Evolutionary conservation across 2,329 filamentous ascomycete genomes (phyloP).

Genomic region (Tolypocladium inflatum): DNA sequence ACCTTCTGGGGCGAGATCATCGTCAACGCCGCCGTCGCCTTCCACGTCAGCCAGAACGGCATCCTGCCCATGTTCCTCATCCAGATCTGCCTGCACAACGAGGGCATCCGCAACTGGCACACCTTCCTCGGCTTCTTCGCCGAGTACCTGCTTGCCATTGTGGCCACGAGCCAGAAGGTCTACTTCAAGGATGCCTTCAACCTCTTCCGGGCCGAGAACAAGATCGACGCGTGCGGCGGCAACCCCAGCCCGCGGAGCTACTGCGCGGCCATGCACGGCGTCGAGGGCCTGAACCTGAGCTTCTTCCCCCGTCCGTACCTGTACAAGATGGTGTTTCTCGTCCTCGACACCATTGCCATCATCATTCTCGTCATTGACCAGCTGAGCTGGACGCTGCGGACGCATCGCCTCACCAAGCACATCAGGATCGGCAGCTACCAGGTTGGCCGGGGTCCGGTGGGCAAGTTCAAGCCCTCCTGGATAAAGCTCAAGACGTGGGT

Average conservation of each 20-base stretch:
- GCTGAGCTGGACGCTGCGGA: slow-evolving; percentile 26
- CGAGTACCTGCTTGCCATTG: slow-evolving; percentile 26
- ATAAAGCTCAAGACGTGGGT: slow-evolving; percentile 18
- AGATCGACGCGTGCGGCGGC: slow-evolving; percentile 20
- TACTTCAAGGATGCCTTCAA: slow-evolving; percentile 23
- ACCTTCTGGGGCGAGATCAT: slow-evolving; percentile 29
- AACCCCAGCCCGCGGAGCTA: slow-evolving; percentile 29
- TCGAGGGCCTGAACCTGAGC: slow-evolving; percentile 21
- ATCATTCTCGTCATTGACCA: slow-evolving; percentile 22
- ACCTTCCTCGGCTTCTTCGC: slow-evolving; percentile 29
- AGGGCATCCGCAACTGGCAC: slow-evolving; percentile 30
- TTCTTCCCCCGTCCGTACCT: slow-evolving; percentile 28
- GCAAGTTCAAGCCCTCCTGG: slow-evolving; percentile 17
- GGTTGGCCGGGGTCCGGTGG: slow-evolving; percentile 20
- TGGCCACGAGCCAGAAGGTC: slow-evolving; percentile 26
- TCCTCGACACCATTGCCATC: slow-evolving; percentile 26
- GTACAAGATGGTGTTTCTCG: slow-evolving; percentile 26
- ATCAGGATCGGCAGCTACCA: slow-evolving; percentile 19
- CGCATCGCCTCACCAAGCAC: slow-evolving; percentile 20
- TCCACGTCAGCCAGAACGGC: slow-evolving; percentile 26
- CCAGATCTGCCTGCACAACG: slow-evolving; percentile 27
- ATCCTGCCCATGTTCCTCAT: slow-evolving; percentile 27
- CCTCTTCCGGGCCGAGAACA: slow-evolving; percentile 21
- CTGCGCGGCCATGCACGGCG: slow-evolving; percentile 23
- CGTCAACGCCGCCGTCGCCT: slow-evolving; percentile 26